Evolutionary conservation across 352 stramenopile genomes (phyloP), one percentile per base, ranked within the genome.

Genomic region (Discostella stelligera): DNA sequence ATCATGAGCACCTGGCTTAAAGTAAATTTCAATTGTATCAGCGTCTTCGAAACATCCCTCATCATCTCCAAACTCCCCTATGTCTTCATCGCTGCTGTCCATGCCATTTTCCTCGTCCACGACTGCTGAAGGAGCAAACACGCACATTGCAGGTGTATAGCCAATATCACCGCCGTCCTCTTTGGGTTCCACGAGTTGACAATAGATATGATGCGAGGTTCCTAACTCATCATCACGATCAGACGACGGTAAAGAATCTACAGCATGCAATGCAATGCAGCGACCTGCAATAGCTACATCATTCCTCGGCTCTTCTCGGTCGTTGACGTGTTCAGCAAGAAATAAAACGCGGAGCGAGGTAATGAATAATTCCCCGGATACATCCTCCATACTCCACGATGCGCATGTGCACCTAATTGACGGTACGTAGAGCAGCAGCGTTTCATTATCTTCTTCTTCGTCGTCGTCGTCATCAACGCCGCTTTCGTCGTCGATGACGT

Each of bases 261-360:
- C 64, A 46, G 85, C 85, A 79, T 91, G 85, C 49, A 91, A 66
- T 59, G 76, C 69, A 72, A 91, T 88, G 49, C 83, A 89, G 20
- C 69, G 61, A 5, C 73, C 85, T 65, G 83, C 80, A 44, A 91
- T 77, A 16, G 71, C 55, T 41, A 83, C 25, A 80, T 85, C 77
- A 77, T 77, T 32, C 25, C 21, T 55, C 48, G 65, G 30, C 11
- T 53, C 46, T 25, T 30, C 27, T 46, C 23, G 11, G 11, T 55
- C 44, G 10, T 64, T 48, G 18, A 50, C 20, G 8, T 27, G 58
- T 23, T 39, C 2, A 37, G 63, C 48, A 49, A 83, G n/a, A 18
- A 83, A 83, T 20, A 83, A 46, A 69, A 83, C 55, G 11, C 76
- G 76, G 30, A 79, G 21, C 10, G 76, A 74, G 52, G 76, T 83